Conservation (phyloP, 441 rosid species). For the Pelargonium australe region DNA sequence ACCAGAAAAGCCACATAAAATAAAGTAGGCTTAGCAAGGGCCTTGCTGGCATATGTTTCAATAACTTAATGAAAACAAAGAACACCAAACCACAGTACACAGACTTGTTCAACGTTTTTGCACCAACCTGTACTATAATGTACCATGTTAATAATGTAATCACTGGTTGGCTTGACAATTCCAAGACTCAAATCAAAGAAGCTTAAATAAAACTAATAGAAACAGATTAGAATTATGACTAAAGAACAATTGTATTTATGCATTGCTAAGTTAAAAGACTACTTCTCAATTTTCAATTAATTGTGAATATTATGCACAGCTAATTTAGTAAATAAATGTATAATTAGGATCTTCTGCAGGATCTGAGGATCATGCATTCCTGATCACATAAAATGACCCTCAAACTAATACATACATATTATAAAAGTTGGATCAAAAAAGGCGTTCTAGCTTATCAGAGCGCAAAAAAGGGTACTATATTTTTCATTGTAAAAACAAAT, state of each 20-base stretch:
- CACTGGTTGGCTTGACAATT: background rate
- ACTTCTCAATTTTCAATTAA: background rate
- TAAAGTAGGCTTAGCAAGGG: background rate
- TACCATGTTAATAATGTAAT: background rate
- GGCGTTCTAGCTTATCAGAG: no score
- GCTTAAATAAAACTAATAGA: background rate
- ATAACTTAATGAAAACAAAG: background rate
- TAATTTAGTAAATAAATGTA: background rate
- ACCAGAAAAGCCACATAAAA: background rate
- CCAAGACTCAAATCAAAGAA: background rate
- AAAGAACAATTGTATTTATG: no score
- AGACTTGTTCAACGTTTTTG: background rate
- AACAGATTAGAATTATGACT: no score
- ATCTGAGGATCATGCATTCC: slow-evolving; percentile 1
- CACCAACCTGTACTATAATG: background rate
- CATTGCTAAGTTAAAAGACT: no score
- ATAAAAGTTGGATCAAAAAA: no score
- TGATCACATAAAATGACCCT: background rate
- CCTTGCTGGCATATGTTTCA: background rate
- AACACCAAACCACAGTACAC: background rate
- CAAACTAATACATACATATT: background rate
- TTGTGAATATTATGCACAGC: background rate
- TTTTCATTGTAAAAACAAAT: no score
- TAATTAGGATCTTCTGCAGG: background rate
- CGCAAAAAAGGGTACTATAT: no score